Base-by-base conservation (phyloP, 495 filamentous ascomycete species). In the Penicilliopsis zonata region DNA sequence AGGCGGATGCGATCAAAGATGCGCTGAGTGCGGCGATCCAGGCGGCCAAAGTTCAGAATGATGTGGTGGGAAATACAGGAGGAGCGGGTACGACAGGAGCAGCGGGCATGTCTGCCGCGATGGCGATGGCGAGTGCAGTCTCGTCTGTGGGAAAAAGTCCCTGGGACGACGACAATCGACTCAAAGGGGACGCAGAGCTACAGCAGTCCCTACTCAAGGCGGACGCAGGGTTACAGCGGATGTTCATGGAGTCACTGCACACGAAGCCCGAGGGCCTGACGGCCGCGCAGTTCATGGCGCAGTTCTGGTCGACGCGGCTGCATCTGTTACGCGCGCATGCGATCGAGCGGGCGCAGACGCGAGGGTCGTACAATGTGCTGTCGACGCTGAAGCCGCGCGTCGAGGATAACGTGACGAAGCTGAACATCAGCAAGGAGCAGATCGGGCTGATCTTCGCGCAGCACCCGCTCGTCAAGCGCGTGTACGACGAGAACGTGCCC, bases 401-500 rank as follows among this genome's bases (percentile, higher is more conserved):
- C 4, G 82, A 82, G 34, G 80, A 90, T 47, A 80, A 77, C 33
- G 72, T 78, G 34, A 67, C 75, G 8, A 82, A 80, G 53, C 61
- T 98, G 41, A 86, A 79, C 49, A 78, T 98, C 30, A 86, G 72
- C 47, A 80, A 84, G 38, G 90, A 95, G 57, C 88, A 95, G 51
- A 85, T 95, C 34, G 76, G 84, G 47, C 70, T 92, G 36, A 90
- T 98, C 34, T 87, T 98, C 52, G 72, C 72, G 29, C 88, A 95
- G 51, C 86, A 98, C 53, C 84, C 90, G 8, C 66, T 98, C 6
- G 82, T 96, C 31, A 82, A 82, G 49, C 72, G 75, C 8, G 86
- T 90, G 5, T 98, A 93, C 50, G 86, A 96, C 44, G 86, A 94
- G 43, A 83, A 82, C 44, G 86, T 95, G 4, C 92, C 90, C 3